These are phyloP conservation scores for Fusarium heterosporum DNA, from an alignment of 2,329 filamentous ascomycete species.

Conservation along the genomic window DNA sequence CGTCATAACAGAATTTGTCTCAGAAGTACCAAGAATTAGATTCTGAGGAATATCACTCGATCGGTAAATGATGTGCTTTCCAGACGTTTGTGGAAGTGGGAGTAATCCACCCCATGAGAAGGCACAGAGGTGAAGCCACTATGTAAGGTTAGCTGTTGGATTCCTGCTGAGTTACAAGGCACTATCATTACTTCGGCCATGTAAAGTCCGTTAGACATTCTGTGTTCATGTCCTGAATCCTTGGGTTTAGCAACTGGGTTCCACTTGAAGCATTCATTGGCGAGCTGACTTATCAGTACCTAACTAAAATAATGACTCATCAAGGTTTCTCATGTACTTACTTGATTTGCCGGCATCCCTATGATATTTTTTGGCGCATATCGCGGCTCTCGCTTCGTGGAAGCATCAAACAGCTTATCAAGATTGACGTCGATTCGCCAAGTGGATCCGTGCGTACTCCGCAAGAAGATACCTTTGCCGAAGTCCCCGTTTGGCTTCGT, in stretches of 20 bases:
- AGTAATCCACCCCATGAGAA: not conserved
- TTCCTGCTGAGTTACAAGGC: no score
- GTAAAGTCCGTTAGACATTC: not conserved
- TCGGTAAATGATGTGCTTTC: not conserved
- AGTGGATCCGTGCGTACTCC: not conserved
- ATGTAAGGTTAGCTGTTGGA: not conserved
- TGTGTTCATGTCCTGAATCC: not conserved
- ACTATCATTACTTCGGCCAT: not conserved
- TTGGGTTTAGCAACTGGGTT: not conserved
- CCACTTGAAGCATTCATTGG: not conserved
- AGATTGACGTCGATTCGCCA: not conserved
- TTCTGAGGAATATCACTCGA: not conserved
- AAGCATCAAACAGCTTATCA: not conserved
- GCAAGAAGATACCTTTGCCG: no score
- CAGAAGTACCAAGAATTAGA: not conserved
- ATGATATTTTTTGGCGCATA: not conserved
- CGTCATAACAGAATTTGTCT: not conserved
- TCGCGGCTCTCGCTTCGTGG: not conserved
- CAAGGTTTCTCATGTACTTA: not conserved
- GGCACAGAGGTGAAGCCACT: not conserved
- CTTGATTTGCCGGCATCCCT: not conserved
- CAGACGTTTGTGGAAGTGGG: fast-evolving
- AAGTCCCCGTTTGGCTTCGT: no score
- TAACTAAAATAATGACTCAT: not conserved
- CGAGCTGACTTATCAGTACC: not conserved